These are phyloP conservation scores for Sphaerulina vaccinii DNA, from an alignment of 2,329 filamentous ascomycete genomes.

Conservation along the genomic window DNA sequence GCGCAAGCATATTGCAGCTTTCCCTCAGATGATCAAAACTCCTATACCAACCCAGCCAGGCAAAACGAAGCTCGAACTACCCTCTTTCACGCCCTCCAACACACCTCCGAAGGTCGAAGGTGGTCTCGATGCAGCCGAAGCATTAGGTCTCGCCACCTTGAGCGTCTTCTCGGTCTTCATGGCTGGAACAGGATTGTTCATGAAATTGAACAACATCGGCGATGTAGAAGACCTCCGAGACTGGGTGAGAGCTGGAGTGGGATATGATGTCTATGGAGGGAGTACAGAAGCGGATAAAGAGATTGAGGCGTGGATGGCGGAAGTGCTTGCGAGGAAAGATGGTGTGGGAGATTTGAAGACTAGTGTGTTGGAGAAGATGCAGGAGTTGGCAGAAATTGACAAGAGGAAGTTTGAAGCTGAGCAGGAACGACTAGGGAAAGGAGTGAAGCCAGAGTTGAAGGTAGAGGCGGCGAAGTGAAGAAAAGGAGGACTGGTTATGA, in stretches of 20 bases:
- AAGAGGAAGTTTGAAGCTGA: constrained; percentile 21
- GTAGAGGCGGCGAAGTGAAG: not conserved
- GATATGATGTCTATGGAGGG: constrained; percentile 58
- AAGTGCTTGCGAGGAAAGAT: constrained; percentile 50
- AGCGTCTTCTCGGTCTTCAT: constrained; percentile 77
- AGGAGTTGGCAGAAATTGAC: constrained; percentile 33
- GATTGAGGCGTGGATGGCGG: constrained; percentile 55
- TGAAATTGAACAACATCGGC: constrained; percentile 74
- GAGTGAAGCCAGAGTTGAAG: constrained; percentile 10
- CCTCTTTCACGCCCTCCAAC: constrained; percentile 22
- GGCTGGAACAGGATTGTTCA: constrained; percentile 68
- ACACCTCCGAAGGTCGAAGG: constrained; percentile 45
- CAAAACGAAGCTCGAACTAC: constrained; percentile 15
- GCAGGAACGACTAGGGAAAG: not conserved
- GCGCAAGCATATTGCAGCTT: constrained; percentile 60
- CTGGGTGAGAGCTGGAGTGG: constrained; percentile 58
- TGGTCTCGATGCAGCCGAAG: constrained; percentile 73
- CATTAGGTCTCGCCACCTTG: constrained; percentile 80
- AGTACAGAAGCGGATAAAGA: constrained; percentile 53
- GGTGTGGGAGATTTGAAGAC: constrained; percentile 35
- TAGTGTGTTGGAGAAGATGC: constrained; percentile 33
- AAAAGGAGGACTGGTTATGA: not conserved
- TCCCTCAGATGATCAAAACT: constrained; percentile 48
- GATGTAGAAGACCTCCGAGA: constrained; percentile 54
- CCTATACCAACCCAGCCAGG: not conserved